These are phyloP conservation scores for Quercus agrifolia DNA, from an alignment of 306 rosid genomes.

Conservation along the genomic window DNA sequence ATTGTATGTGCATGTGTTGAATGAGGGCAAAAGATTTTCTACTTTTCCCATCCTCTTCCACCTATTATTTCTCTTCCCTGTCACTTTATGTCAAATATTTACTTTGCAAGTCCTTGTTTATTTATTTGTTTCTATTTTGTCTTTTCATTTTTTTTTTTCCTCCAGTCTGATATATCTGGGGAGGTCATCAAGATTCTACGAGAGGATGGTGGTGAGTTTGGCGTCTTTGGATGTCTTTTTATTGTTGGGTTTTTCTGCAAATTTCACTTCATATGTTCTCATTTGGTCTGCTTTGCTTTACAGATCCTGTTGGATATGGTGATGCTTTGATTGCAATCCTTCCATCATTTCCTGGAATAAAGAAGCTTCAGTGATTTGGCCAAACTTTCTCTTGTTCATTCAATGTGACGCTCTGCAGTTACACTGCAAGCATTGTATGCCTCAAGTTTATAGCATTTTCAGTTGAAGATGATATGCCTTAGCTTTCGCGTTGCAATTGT, in stretches of 20 bases:
- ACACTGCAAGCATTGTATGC: not conserved
- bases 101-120: not conserved
- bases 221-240: not conserved
- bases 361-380: slow-evolving; percentile 56
- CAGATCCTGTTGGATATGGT: slow-evolving; percentile 92
- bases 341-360: slow-evolving; percentile 90
- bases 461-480: not conserved
- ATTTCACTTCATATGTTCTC: not conserved
- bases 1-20: not conserved
- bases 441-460: not conserved
- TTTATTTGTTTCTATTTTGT: slow-evolving; percentile 4
- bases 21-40: not conserved
- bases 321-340: slow-evolving; percentile 79
- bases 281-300: not conserved
- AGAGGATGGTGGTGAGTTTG: slow-evolving; percentile 76
- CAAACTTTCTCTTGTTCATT: not conserved
- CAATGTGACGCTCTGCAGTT: not conserved
- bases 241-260: not conserved
- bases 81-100: not conserved
- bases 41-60: not conserved
- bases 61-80: not conserved
- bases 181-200: slow-evolving; percentile 82
- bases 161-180: slow-evolving; percentile 76
- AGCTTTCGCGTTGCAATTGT: not conserved
- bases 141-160: slow-evolving; percentile 1